Base-by-base conservation (phyloP, 116 monocot species). In the Trichopus zeylanicus region DNA sequence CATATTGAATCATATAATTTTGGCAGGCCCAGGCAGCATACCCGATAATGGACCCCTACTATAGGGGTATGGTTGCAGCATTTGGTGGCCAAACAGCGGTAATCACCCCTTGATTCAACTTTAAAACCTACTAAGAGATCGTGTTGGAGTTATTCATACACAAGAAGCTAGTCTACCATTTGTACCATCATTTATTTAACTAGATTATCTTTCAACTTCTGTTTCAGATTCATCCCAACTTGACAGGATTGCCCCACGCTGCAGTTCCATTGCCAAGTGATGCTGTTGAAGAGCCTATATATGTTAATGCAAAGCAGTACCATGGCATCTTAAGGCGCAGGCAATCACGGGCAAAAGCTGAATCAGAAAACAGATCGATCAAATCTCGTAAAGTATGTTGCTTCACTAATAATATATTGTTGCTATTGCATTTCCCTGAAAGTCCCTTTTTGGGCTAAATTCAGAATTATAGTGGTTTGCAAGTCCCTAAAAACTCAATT, bases 321-420 rank as follows among this genome's bases (percentile, higher is more conserved):
- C 80, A 79, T 74, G 82, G 80, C 48, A 89, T 89, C 37, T 57
- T 89, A 31, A 70, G 89, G 23, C 77, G 89, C 1, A 67, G 89
- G 0, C 89, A 89, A 46, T 89, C 89, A 64, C 83, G 89, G 51
- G 89, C 89, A 30, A 89, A 84, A 73, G 89, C 89, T 64, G 84
- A 89, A 68, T 81, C 83, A 20, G 84, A 89, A 64, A 84, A 83
- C 64, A 89, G 75, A 60, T 61, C 84, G 58, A 70, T 89, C 30
- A 89, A 89, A 75, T 39, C 31, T 28, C 77, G 84, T 49, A 89
- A 89, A 84, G 89, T 89, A 69, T 12, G 49, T 33, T 34, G 10
- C 23, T 35, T 27, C 18, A 26, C n/a, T 18, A 32, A 18, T 9
- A 31, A 37, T 67, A 47, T 30, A 28, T 48, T 32, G n/a, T 9